Evolutionary conservation across 208 protist species (phyloP).

Genomic region (Tritrichomonas foetus): DNA sequence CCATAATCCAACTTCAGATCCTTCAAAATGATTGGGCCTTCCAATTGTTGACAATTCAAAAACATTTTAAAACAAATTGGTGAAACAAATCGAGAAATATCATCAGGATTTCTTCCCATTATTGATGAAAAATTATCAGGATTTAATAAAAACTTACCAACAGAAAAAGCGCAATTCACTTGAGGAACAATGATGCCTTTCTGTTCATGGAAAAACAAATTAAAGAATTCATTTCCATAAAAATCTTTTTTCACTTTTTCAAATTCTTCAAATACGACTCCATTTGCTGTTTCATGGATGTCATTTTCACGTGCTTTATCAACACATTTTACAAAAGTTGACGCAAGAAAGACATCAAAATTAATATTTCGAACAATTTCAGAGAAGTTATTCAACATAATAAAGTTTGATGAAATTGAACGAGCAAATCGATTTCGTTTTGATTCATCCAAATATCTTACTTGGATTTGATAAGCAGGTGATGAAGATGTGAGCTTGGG

Average conservation of each 20-base stretch:
- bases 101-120: neutral
- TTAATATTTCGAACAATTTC: neutral
- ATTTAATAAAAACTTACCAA: neutral
- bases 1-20: neutral
- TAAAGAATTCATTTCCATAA: neutral
- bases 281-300: neutral
- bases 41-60: neutral
- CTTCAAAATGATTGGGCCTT: neutral
- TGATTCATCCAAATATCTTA: neutral
- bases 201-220: neutral
- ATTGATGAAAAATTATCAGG: neutral
- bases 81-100: neutral
- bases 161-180: neutral
- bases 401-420: neutral
- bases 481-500: neutral
- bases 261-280: neutral
- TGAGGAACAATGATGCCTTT: neutral
- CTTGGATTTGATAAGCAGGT: neutral
- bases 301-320: neutral
- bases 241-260: neutral
- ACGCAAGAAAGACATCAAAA: neutral
- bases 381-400: neutral
- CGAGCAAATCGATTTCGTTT: neutral
- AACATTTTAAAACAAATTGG: neutral
- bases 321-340: neutral